Percentiles rank a stretch among this genome's conserved stretches.
Conservation (phyloP, 208 protist genomes). For the Entamoeba dispar region DNA sequence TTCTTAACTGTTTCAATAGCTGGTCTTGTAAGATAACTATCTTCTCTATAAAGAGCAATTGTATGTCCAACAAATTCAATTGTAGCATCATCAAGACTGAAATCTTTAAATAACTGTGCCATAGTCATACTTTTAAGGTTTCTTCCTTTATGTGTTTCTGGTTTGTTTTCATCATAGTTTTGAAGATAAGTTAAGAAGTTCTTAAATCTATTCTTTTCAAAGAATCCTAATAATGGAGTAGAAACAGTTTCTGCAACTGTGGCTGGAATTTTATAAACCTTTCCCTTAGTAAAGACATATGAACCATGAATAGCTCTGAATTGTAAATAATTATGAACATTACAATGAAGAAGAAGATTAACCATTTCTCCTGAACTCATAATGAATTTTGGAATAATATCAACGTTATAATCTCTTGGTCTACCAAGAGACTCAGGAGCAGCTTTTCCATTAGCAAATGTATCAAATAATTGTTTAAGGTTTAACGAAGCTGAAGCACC, state of each 20-base stretch:
- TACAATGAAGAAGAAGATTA: conserved; percentile 80
- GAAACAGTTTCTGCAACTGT: conserved; percentile 75
- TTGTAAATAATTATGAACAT: conserved; percentile 91
- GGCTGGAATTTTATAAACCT: conserved; percentile 79
- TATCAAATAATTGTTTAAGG: conserved; percentile 75
- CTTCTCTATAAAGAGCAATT: conserved; percentile 50
- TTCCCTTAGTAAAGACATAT: conserved; percentile 73
- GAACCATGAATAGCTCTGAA: conserved; percentile 85
- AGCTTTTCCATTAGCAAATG: conserved; percentile 54
- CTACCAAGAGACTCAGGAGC: conserved; percentile 46
- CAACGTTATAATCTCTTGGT: conserved; percentile 85
- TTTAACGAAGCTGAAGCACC: conserved; percentile 90
- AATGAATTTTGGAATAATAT: conserved; percentile 97
- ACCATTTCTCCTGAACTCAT: conserved; percentile 70
- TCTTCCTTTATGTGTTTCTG: background rate
- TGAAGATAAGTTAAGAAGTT: background rate
- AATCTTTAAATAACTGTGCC: conserved; percentile 72
- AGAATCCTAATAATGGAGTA: conserved; percentile 63
- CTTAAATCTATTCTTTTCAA: conserved; percentile 25
- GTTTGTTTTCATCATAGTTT: background rate
- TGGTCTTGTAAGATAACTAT: conserved; percentile 44
- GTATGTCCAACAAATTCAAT: conserved; percentile 91
- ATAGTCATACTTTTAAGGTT: conserved; percentile 60
- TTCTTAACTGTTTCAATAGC: conserved; percentile 64
- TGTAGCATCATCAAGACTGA: conserved; percentile 64